Base-by-base conservation (phyloP, 2,329 filamentous ascomycete genomes). In the Fusarium foetens region DNA sequence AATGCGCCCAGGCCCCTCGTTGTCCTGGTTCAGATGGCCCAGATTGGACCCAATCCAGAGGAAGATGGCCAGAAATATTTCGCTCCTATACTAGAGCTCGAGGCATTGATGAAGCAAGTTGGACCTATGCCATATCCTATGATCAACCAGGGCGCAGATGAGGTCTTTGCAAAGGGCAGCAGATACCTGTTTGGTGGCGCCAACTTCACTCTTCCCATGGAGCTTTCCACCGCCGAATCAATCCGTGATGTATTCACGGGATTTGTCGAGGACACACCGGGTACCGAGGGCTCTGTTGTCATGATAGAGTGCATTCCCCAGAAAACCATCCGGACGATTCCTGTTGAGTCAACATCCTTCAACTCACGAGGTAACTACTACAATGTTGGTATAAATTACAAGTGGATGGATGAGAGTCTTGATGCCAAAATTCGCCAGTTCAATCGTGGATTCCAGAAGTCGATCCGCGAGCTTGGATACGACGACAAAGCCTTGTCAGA, bases 101-200 rank as follows among this genome's bases (percentile, higher is more conserved):
- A 78, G 0, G 79, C 84, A 2, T 60, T 82, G 16, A 65, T 80
- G 16, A 81, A 84, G 58, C 79, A 81, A 7, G 73, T 82, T 17
- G 75, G 76, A 17, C 79, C 80, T 72, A 80, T 85, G 60, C 83
- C 84, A 0, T 86, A 86, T 68, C 75, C 79, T 3, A 72, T 77
- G 27, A 74, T 83, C 51, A 87, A 86, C 69, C 78, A 73, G 6
- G 67, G 81, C 1, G 75, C 79, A 42, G 84, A 84, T 66, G 79
- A 77, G 0, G 79, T 79, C 42, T 79, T 81, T 16, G 79, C 77
- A 1, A 76, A 81, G n/a, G 80, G 83, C 5, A 79, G 79, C 48
- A 79, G 83, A 8, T 81, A 80, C 54, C 65, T 78, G 11, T 76
- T 84, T 64, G 84, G 85, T 60, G 84, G 84, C 0, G 78, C 84